Conservation (phyloP, 2,329 filamentous ascomycete genomes). For the Leptographium radiaticola region DNA sequence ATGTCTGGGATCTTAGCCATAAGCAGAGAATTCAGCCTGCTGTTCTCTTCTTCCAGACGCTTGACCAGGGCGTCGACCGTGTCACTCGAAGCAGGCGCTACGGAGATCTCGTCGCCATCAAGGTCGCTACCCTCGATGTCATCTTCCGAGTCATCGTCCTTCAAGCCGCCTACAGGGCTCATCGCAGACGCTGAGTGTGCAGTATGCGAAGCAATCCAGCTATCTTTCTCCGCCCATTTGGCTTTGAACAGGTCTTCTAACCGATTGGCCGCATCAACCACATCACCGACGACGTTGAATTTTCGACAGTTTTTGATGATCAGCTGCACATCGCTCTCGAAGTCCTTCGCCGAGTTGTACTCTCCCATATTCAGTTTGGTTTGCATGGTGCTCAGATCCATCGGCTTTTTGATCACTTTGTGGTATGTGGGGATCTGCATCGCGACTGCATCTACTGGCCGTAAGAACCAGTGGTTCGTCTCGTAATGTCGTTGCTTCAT, state of each 20-base stretch:
- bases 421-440: constrained; percentile 90
- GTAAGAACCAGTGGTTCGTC: constrained; percentile 62
- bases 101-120: constrained; percentile 42
- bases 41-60: constrained; percentile 41
- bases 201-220: constrained; percentile 62
- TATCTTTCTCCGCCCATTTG: constrained; percentile 66
- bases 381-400: constrained; percentile 80
- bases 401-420: constrained; percentile 88
- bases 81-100: constrained; percentile 24
- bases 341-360: constrained; percentile 72
- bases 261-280: constrained; percentile 45
- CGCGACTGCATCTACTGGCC: constrained; percentile 84
- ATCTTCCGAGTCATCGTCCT: constrained; percentile 59
- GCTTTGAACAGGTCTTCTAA: constrained; percentile 63
- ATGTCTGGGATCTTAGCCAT: constrained; percentile 36
- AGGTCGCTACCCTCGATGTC: constrained; percentile 56
- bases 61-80: constrained; percentile 39
- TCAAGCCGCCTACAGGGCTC: constrained; percentile 38
- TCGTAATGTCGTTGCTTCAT: constrained; percentile 57
- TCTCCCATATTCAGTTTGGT: constrained; percentile 64
- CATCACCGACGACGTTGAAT: constrained; percentile 50
- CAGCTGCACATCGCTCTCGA: constrained; percentile 68
- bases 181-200: background rate
- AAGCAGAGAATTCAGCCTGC: constrained; percentile 42
- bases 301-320: constrained; percentile 85